These are phyloP conservation scores for Pseudogymnoascus sp. DNA, from an alignment of 2,329 filamentous ascomycete species.

Conservation along the genomic window DNA sequence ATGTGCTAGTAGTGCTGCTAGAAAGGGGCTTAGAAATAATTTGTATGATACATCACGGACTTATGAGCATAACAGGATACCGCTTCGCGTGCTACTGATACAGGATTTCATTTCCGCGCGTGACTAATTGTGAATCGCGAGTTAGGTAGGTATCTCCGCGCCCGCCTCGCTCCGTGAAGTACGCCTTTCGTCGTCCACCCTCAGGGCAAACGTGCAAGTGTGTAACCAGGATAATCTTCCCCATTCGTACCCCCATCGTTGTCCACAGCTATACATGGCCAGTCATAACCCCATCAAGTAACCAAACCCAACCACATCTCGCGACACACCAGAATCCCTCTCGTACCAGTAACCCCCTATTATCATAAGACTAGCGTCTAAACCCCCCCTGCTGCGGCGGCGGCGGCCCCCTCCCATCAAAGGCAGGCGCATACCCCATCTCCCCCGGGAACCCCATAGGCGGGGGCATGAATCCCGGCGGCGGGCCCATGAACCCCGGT, in stretches of 20 bases:
- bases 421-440: constrained; percentile 41
- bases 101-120: constrained; percentile 8
- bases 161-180: background rate
- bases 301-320: background rate
- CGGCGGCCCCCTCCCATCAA: constrained; percentile 48
- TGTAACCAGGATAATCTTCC: background rate
- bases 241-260: background rate
- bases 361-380: background rate
- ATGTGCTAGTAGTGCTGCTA: no score
- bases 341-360: background rate
- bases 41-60: background rate
- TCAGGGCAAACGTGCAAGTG: background rate
- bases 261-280: constrained; percentile 4
- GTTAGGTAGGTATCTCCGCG: background rate
- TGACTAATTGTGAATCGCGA: constrained; percentile 8
- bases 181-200: background rate
- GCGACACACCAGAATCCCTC: background rate
- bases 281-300: constrained; percentile 4
- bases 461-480: constrained; percentile 45
- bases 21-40: background rate
- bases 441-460: constrained; percentile 48
- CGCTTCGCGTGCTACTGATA: background rate
- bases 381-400: constrained; percentile 30
- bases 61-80: background rate
- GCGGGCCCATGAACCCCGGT: constrained; percentile 21